Evolutionary conservation across 257 asterid species (phyloP).

Genomic region (Nicotiana sylvestris): DNA sequence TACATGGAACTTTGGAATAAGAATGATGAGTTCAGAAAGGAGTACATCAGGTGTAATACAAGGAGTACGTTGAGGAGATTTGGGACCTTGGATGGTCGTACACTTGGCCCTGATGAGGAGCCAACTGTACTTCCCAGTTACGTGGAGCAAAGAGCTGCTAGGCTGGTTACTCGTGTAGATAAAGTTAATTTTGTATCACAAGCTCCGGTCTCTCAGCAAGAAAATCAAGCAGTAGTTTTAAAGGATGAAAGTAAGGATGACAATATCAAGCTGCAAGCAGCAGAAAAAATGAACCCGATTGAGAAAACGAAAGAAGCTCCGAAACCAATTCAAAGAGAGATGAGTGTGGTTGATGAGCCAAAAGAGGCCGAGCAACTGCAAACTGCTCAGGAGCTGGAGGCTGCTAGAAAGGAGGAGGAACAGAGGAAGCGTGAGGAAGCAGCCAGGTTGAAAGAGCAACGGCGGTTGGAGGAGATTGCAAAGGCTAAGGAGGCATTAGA

Average conservation of each 20-base stretch:
- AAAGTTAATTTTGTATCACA: conserved; percentile 24
- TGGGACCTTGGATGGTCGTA: conserved; percentile 86
- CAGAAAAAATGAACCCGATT: conserved; percentile 29
- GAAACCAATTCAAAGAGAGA: conserved; percentile 24
- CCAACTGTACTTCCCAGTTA: conserved; percentile 52
- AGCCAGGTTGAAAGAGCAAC: conserved; percentile 70
- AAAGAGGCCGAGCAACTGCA: conserved; percentile 32
- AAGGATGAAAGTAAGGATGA: conserved; percentile 18
- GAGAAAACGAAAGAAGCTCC: conserved; percentile 17
- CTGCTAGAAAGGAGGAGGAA: conserved; percentile 57
- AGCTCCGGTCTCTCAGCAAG: conserved; percentile 29
- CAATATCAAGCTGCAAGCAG: conserved; percentile 17
- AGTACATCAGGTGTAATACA: conserved; percentile 53
- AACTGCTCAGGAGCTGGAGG: conserved; percentile 55
- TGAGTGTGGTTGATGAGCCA: conserved; percentile 26
- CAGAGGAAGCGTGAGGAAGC: conserved; percentile 42
- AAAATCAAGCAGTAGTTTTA: conserved; percentile 26
- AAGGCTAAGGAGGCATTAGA: conserved; percentile 91
- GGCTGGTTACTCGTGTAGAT: conserved; percentile 26
- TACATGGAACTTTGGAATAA: conserved; percentile 76
- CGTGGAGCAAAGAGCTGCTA: conserved; percentile 35
- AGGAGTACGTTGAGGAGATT: conserved; percentile 73
- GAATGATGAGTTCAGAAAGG: conserved; percentile 57
- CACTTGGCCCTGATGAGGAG: conserved; percentile 80
- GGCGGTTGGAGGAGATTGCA: conserved; percentile 59